Base-by-base conservation (phyloP, 2,329 filamentous ascomycete species). In the Lasiodiplodia citricola region DNA sequence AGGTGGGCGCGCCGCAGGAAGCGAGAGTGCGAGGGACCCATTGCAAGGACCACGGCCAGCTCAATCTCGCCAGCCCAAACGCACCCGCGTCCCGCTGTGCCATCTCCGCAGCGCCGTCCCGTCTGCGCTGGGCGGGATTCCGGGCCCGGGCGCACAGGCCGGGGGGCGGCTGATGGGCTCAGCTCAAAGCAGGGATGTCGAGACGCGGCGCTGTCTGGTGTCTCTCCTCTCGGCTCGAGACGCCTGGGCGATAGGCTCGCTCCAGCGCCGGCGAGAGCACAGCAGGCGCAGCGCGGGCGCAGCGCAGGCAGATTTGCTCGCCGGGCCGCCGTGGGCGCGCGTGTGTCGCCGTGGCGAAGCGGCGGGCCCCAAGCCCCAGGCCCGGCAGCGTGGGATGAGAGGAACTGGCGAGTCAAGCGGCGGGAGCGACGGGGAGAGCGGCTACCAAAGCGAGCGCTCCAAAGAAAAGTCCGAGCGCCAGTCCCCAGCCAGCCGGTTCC, bases 51-150 rank as follows among this genome's bases (percentile, higher is more conserved):
- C 18, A 47, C 21, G 44, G 44, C 8, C 21, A 51, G 58, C 25
- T 63, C 58, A 63, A 63, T 63, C 58, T 63, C 58, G 58, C 58
- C 38, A 63, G 58, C 25, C 58, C 41, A 63, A 51, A 63, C 58
- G 38, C 58, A 63, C 41, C 58, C 58, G 58, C 58, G 57, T 50
- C 41, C 58, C 58, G 58, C 58, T 16, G 41, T 50, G 41, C 58
- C 41, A 28, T 63, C 58, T 63, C 58, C 58, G 58, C 58, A 63
- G 56, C 56, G 31, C 58, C 58, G 58, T 63, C 58, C 58, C 58
- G 58, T 63, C 58, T 47, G 44, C 44, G 44, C 41, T 63, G 58
- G 58, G 58, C 58, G 58, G 58, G 44, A 50, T 51, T 51, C 41
- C 58, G 58, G 55, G 31, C 38, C 56, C 56, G 56, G 13, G 31